These are phyloP conservation scores for Rosa hybrid DNA, from an alignment of 331 rosid species.

Conservation along the genomic window DNA sequence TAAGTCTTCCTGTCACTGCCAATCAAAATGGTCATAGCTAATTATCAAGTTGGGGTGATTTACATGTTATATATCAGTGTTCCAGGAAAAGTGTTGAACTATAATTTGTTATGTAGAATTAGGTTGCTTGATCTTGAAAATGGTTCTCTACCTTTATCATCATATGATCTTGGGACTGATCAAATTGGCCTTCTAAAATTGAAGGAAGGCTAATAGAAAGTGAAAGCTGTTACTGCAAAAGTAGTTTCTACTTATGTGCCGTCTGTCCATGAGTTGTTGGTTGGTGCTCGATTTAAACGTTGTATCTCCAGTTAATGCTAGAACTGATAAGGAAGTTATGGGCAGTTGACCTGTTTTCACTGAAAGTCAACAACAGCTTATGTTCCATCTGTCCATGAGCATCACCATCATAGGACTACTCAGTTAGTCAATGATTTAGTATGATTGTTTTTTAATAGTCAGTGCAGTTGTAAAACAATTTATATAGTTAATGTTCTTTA, in stretches of 20 bases:
- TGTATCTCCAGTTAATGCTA: too few species aligned
- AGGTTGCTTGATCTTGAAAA: neutral
- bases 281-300: neutral
- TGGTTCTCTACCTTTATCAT: neutral
- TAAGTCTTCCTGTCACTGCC: constrained; percentile 2
- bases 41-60: neutral
- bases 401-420: too few species aligned
- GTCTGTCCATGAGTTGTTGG: neutral
- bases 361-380: neutral
- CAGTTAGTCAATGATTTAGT: neutral
- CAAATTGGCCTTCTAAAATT: neutral
- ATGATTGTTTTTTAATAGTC: neutral
- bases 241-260: neutral
- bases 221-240: neutral
- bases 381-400: neutral
- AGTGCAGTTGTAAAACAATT: neutral
- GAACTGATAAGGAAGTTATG: neutral
- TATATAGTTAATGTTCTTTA: neutral
- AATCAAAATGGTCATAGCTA: neutral
- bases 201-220: neutral
- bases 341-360: neutral
- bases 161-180: neutral
- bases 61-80: neutral
- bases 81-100: neutral
- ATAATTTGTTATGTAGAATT: neutral